Percentiles rank a stretch among this genome's conserved stretches.
Conservation (phyloP, 2,329 filamentous ascomycete genomes). For the Dothiorella sarmentorum region DNA sequence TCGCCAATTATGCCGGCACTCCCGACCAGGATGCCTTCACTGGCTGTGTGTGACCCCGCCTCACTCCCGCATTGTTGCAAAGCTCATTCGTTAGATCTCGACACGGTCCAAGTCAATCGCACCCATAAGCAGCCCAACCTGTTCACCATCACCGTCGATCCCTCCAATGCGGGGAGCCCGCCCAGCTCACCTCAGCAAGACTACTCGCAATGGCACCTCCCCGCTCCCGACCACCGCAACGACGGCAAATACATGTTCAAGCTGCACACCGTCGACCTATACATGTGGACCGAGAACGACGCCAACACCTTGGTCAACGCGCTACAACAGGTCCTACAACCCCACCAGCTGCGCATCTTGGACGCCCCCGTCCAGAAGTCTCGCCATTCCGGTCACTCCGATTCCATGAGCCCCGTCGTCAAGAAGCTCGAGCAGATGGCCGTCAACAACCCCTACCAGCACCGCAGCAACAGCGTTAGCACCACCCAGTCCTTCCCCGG, state of each 20-base stretch:
- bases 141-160: conserved; percentile 63
- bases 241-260: conserved; percentile 77
- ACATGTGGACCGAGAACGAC: conserved; percentile 75
- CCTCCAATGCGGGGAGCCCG: conserved; percentile 30
- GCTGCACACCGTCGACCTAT: conserved; percentile 71
- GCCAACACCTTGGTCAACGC: conserved; percentile 68
- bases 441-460: conserved; percentile 53
- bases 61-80: too few relatives aligned
- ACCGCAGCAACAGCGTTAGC: conserved; percentile 36
- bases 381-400: conserved; percentile 45
- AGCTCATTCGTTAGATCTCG: conserved; percentile 64
- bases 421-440: conserved; percentile 70
- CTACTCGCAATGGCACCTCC: conserved; percentile 66
- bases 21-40: conserved; percentile 77
- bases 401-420: conserved; percentile 64
- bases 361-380: conserved; percentile 56
- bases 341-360: conserved; percentile 58
- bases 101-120: conserved; percentile 63
- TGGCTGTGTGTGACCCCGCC: conserved; percentile 60
- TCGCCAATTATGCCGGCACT: conserved; percentile 71
- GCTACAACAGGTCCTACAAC: conserved; percentile 61
- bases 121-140: conserved; percentile 71
- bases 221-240: conserved; percentile 67
- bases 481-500: conserved; percentile 38
- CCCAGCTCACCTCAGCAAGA: conserved; percentile 47